Percentiles rank a stretch among this genome's conserved stretches.
Evolutionary conservation across 1,284 basidiomycete genomes (phyloP).

Genomic region (Naganishia albida): DNA sequence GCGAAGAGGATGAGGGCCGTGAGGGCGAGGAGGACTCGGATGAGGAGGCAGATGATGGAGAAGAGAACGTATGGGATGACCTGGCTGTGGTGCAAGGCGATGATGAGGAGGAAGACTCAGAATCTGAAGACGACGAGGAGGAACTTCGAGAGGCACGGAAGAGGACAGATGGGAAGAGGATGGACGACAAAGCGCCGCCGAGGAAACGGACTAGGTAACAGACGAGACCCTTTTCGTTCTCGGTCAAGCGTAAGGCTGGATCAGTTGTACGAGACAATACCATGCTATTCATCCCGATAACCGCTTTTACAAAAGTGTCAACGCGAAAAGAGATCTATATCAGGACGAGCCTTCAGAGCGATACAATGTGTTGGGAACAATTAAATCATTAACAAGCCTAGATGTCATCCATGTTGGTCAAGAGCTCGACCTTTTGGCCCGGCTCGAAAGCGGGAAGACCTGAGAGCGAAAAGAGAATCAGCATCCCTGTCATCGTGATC

Average conservation of each 20-base stretch:
- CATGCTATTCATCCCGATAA: not conserved
- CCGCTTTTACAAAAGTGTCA: not conserved
- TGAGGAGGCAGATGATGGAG: constrained; percentile 42
- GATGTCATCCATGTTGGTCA: constrained; percentile 82
- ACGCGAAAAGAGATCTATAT: constrained; percentile 3
- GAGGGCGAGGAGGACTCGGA: constrained; percentile 6
- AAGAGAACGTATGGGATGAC: constrained; percentile 40
- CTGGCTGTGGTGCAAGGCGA: constrained; percentile 42
- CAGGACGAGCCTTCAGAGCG: not conserved
- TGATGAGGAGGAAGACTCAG: constrained; percentile 55
- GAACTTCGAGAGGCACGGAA: constrained; percentile 45
- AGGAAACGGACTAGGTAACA: not conserved
- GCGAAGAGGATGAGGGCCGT: constrained; percentile 57
- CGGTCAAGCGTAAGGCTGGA: no score
- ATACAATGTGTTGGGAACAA: constrained; percentile 20
- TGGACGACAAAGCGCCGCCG: constrained; percentile 24
- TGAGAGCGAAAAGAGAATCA: constrained; percentile 37
- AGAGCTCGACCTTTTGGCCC: constrained; percentile 86
- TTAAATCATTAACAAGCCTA: constrained; percentile 44
- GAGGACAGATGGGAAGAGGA: constrained; percentile 40
- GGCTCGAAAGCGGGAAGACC: constrained; percentile 97
- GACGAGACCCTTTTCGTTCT: not conserved
- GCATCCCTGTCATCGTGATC: not conserved
- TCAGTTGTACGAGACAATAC: not conserved
- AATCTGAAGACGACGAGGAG: constrained; percentile 56